Conservation (phyloP, 2,329 filamentous ascomycete genomes). For the Eutypa lata region DNA sequence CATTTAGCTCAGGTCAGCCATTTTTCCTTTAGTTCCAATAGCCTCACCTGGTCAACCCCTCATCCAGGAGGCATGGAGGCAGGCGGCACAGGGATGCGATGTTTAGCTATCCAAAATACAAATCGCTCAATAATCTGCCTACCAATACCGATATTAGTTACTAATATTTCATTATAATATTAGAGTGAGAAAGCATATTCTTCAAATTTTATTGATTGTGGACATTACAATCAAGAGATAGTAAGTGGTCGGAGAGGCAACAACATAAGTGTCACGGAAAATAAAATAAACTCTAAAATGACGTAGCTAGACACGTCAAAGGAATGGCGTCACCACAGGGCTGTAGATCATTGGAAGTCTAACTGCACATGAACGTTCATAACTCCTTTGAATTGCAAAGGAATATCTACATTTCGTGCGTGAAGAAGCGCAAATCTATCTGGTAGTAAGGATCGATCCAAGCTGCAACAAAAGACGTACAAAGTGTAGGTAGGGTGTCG, state of each 20-base stretch:
- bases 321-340: neutral
- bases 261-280: neutral
- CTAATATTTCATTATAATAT: too few relatives aligned
- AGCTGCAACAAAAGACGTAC: neutral
- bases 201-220: too few relatives aligned
- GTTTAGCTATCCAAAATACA: neutral
- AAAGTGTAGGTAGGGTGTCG: neutral
- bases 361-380: neutral
- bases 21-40: neutral
- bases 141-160: too few relatives aligned
- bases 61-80: too few relatives aligned
- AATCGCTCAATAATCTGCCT: too few relatives aligned
- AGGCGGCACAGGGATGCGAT: neutral
- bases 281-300: conserved; percentile 10
- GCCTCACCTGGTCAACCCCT: neutral
- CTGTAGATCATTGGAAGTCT: neutral
- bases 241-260: neutral
- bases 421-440: neutral
- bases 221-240: too few relatives aligned
- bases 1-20: too few relatives aligned
- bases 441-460: neutral
- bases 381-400: neutral
- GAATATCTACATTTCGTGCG: neutral
- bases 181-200: too few relatives aligned
- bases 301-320: conserved; percentile 9